Evolutionary conservation across 352 stramenopile genomes (phyloP), one percentile per base, ranked within the genome.

Genomic region (Phytopythium litorale): DNA sequence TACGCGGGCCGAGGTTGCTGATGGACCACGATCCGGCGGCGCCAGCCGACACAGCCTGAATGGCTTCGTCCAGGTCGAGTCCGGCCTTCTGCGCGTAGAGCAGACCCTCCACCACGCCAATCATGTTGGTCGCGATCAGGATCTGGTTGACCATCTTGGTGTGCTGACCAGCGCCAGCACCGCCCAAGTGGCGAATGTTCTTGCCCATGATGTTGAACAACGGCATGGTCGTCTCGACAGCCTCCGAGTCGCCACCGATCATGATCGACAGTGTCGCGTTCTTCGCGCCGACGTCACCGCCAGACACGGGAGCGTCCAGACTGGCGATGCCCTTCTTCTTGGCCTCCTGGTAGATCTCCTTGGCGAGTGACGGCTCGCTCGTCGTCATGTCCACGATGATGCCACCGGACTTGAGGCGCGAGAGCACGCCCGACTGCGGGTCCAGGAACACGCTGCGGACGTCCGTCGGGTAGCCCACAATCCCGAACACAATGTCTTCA

Each of bases 111-210:
- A 91, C 84, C 11, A 97, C 85, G 43, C 88, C 89, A 60, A 97
- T 94, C 85, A 94, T 94, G 66, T 92, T 92, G 55, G 83, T 92
- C n/a, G 85, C 80, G 48, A 94, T 94, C 56, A 93, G 66, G 60
- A 94, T 91, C 65, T 97, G 89, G 73, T 97, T 97, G 32, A 97
- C 87, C 86, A 96, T 96, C 77, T 97, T 97, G 53, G 89, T 96
- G 71, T 95, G 81, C 63, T 97, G 87, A 6, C 89, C 89, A 32
- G 86, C 85, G 7, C 88, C 90, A 13, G 88, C 65, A 1, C 74
- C 75, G 25, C 90, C 90, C 83, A 97, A 95, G 73, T 96, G 86
- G 35, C 87, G 84, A 33, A 97, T 92, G 62, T 97, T 97, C 68
- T 92, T 95, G 62, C 90, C 89, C 87, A 97, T 92, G 56, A 96